Conservation (phyloP, 2,329 filamentous ascomycete species). For the Penicillium sp. region DNA sequence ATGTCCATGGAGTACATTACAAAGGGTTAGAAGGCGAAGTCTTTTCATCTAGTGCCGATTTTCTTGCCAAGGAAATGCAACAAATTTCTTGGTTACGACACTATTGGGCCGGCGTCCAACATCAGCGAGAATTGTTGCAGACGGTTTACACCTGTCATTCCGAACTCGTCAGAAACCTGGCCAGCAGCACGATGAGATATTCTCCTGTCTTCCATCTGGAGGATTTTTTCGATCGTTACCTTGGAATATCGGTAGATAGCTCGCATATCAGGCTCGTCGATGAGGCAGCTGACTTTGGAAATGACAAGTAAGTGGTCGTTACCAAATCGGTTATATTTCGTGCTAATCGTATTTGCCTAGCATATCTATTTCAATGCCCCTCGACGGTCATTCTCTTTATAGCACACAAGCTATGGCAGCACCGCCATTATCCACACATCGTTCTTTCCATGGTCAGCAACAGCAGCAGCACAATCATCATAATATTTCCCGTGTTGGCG, state of each 20-base stretch:
- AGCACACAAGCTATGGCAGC: slow-evolving; percentile 7
- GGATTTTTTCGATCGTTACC: slow-evolving; percentile 83
- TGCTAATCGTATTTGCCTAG: slow-evolving; percentile 4
- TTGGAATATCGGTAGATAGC: slow-evolving; percentile 66
- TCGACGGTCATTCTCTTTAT: slow-evolving; percentile 14
- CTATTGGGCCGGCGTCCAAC: slow-evolving; percentile 72
- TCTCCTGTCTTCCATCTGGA: slow-evolving; percentile 78
- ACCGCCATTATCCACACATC: slow-evolving; percentile 10
- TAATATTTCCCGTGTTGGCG: slow-evolving; percentile 2
- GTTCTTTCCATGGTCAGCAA: slow-evolving; percentile 10
- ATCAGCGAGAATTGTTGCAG: slow-evolving; percentile 75
- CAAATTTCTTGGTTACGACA: slow-evolving; percentile 71
- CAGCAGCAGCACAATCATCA: background rate
- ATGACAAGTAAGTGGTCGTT: slow-evolving; percentile 49
- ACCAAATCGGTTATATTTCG: background rate
- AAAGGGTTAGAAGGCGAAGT: slow-evolving; percentile 58
- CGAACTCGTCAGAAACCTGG: slow-evolving; percentile 70
- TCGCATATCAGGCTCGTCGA: slow-evolving; percentile 70
- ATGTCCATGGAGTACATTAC: slow-evolving; percentile 82
- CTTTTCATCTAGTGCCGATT: slow-evolving; percentile 65
- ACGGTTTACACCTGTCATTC: slow-evolving; percentile 73
- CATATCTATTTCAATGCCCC: slow-evolving; percentile 10
- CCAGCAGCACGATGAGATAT: slow-evolving; percentile 66
- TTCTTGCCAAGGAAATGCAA: slow-evolving; percentile 73
- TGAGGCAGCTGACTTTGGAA: slow-evolving; percentile 54